Evolutionary conservation across 2,329 filamentous ascomycete genomes (phyloP), one percentile per base, ranked within the genome.

Genomic region (Aspergillus tubingensis): DNA sequence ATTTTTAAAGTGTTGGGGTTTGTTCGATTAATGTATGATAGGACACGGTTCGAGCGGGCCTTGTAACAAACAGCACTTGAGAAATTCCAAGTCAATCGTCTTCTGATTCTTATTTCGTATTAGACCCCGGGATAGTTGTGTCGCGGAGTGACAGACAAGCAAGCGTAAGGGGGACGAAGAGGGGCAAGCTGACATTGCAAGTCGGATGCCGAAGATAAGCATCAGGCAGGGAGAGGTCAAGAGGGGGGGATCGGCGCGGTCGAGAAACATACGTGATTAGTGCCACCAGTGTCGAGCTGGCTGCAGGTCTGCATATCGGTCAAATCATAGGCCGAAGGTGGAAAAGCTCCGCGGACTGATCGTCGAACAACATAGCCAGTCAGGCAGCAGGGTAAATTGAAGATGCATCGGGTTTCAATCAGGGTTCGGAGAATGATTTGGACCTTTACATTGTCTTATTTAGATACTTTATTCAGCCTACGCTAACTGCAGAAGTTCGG

Each of bases 1-100:
- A 27, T 27, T 68, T 68, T 32, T 32, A 32, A 74, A 72, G 67
- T 74, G 70, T 75, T 74, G 66, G 61, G 60, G 59, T 58, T 71
- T 65, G 67, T 71, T 72, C 65, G 70, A 67, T 67, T 74, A 69
- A 69, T 71, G 71, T 75, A 75, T 75, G 72, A 76, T 76, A 75
- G 70, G 71, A 74, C 69, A 70, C 73, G 69, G 69, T 73, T 74
- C 73, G 68, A 74, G 72, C 70, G 69, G 72, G 68, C 73, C 71
- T 74, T 73, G 72, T 73, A 73, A 73, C 72, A 74, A 73, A 73
- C 72, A 74, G 69, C 71, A 70, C 67, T 71, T 72, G 62, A 36
- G 32, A 36, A 65, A 63, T 61, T 62, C 57, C 54, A 61, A 54
- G 61, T 63, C 62, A 53, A 59, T 57, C 32, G 50, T 57, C 47